Base-by-base conservation (phyloP, 768 basidiomycete species). In the Chalciporus chontae region DNA sequence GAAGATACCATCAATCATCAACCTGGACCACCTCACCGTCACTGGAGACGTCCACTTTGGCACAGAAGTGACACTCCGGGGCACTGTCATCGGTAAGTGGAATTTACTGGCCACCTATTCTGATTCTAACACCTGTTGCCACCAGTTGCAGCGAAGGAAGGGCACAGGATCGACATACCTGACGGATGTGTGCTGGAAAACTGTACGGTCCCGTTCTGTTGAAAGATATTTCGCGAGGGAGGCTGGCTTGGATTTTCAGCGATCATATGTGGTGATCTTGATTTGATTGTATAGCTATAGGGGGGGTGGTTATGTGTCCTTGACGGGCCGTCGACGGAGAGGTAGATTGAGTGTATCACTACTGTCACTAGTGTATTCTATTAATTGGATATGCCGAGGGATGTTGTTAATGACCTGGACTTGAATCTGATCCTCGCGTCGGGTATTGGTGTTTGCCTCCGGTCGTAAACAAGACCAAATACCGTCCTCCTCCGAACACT, bases 1-100 rank as follows among this genome's bases (percentile, higher is more conserved):
- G 78, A 89, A 86, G 69, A 94, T 95, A 60, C 94, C 94, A 26
- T 81, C 82, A 63, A 88, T 96, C 57, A 71, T 90, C 53, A 94
- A 96, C 64, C 76, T 95, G 56, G 94, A 96, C 69, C 94, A 96
- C 71, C 77, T 96, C 70, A 96, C 94, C 9, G 90, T 96, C 36
- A 84, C 88, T 37, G 93, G 91, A 36, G 90, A 94, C 67, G 90
- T 94, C 29, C 83, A 84, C 74, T 93, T 95, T 67, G 92, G 92
- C 18, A 83, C 86, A 51, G 87, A 87, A 61, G 84, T 91, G 27
- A 89, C 87, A 21, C 77, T 95, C 40, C 82, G 87, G 23, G 92
- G 93, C 6, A 95, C 93, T 29, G 92, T 94, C 61, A 94, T 95
- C 58, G 79, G 83, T 80, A 47, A 14, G 74, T 64, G 17, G 9